Evolutionary conservation across 2,329 filamentous ascomycete species (phyloP), one percentile per base, ranked within the genome.

Genomic region (Alternaria ethzedia): DNA sequence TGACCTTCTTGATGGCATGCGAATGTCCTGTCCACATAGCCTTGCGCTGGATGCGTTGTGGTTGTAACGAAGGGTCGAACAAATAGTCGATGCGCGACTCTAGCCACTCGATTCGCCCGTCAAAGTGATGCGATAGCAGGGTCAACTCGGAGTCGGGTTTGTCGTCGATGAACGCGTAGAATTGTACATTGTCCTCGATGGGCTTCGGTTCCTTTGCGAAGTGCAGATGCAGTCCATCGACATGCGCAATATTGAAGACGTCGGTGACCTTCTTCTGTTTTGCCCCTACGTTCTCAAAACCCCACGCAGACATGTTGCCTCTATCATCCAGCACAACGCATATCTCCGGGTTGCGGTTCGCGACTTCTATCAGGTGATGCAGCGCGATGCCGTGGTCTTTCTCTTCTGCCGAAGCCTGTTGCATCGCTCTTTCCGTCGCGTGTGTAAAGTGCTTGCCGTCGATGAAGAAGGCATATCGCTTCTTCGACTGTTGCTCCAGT

Each of bases 261-360:
- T 90, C 89, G 26, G 88, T 85, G 5, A 86, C 84, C 63, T 87
- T 88, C 69, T 87, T 88, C 30, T 85, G 83, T 74, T 90, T 93
- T 71, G 88, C 89, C 36, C 91, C 90, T 20, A 97, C 87, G 74
- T 95, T 94, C 78, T 98, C 94, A 59, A 99, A 82, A 0, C 93
- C 95, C 92, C 95, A 97, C 0, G 93, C 93, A 44, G 92, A 94
- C 91, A 98, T 93, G 68, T 90, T 89, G 1, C 95, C 95, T 51
- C 86, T 84, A n/a, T 90, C 89, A 79, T 98, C 93, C 51, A 97
- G 84, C 9, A 95, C 89, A 23, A 98, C 86, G 69, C 94, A 96
- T 3, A 99, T 88, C 76, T 99, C 96, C 0, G 94, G 93, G 59
- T 87, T 91, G 56, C 90, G 90, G 65, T 95, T 96, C 10, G 93